Conservation (phyloP, 176 grass and related monocot genomes). For the Juncus inflexus region DNA sequence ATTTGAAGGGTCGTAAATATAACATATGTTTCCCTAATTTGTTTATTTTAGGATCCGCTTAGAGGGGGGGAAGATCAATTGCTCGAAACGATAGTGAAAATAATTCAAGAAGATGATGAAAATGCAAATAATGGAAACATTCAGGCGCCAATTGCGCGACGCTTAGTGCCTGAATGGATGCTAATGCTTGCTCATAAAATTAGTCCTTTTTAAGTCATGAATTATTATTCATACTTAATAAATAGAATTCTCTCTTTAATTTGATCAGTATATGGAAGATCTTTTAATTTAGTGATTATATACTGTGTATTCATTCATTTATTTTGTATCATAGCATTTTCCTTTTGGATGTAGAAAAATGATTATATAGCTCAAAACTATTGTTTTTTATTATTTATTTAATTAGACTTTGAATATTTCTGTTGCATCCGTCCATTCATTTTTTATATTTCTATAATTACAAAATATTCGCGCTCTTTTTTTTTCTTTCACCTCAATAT, state of each 20-base stretch:
- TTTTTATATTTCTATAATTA: background rate
- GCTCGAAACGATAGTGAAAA: constrained; percentile 59
- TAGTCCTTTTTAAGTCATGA: constrained; percentile 65
- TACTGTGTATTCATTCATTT: too few relatives aligned
- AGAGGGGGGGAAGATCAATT: constrained; percentile 79
- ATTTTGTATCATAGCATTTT: too few relatives aligned
- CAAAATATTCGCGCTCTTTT: background rate
- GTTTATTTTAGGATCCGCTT: constrained; percentile 69
- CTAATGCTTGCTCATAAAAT: constrained; percentile 64
- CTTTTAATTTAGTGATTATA: background rate
- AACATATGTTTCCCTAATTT: background rate
- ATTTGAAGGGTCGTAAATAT: too few relatives aligned
- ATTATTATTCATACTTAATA: too few relatives aligned
- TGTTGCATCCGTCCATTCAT: background rate
- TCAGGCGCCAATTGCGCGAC: constrained; percentile 44
- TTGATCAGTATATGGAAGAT: background rate
- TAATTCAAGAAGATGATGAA: constrained; percentile 44
- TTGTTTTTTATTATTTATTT: background rate
- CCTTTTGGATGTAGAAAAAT: too few relatives aligned
- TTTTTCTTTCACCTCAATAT: background rate
- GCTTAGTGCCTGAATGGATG: constrained; percentile 93
- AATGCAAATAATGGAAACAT: constrained; percentile 20
- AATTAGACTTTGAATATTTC: too few relatives aligned
- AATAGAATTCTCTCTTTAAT: too few relatives aligned
- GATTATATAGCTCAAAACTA: background rate